Conservation (phyloP, 2,329 filamentous ascomycete genomes). For the Cladosporium halotolerans region DNA sequence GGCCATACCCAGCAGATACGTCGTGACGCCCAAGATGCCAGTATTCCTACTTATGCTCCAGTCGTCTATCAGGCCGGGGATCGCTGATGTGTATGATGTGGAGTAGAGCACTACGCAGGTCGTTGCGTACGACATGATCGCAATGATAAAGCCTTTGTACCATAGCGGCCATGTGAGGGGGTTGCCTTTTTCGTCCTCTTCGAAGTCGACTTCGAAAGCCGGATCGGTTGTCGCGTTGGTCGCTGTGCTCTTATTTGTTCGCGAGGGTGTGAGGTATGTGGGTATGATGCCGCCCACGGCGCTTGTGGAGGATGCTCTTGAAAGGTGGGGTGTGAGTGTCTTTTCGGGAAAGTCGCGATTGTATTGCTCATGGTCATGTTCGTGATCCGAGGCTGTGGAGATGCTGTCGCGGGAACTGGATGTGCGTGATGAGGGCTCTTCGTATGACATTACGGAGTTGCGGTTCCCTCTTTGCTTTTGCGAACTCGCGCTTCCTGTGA, state of each 20-base stretch:
- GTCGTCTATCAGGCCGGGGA: conserved; percentile 61
- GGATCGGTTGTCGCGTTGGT: conserved; percentile 36
- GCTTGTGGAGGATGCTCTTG: conserved; percentile 23
- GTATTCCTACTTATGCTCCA: conserved; percentile 57
- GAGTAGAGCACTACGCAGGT: conserved; percentile 59
- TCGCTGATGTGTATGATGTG: conserved; percentile 69
- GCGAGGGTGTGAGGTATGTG: conserved; percentile 14
- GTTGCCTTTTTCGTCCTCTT: conserved; percentile 55
- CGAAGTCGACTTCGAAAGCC: conserved; percentile 69
- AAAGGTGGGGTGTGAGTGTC: conserved; percentile 22
- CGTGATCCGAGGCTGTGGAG: conserved; percentile 17
- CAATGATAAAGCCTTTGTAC: conserved; percentile 51
- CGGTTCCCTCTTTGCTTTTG: not conserved
- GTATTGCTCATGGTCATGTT: conserved; percentile 15
- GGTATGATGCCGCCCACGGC: conserved; percentile 26
- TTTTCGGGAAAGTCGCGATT: conserved; percentile 20
- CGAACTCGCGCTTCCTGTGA: not conserved
- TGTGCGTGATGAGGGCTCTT: conserved; percentile 20
- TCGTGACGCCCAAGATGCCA: conserved; percentile 70
- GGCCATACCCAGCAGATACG: conserved; percentile 70
- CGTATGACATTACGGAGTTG: conserved; percentile 21
- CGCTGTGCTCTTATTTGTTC: conserved; percentile 18
- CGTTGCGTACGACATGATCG: conserved; percentile 53
- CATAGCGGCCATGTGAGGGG: conserved; percentile 62
- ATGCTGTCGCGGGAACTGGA: conserved; percentile 20